Base-by-base conservation (phyloP, 2,329 filamentous ascomycete species). In the Colletotrichum costaricense region DNA sequence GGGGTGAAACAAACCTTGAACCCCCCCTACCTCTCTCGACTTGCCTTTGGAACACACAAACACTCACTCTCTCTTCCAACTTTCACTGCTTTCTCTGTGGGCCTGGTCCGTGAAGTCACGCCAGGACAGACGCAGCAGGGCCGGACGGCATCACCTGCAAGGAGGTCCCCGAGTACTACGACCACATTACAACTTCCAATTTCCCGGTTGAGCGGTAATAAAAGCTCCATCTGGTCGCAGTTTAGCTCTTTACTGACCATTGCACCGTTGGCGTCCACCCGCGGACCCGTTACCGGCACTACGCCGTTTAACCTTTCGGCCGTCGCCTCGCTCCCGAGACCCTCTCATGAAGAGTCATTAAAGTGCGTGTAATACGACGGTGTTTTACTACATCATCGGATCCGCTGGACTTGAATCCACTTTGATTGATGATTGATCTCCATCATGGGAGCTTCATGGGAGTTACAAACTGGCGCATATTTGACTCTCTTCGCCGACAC, bases 1-100 rank as follows among this genome's bases (percentile, higher is more conserved):
- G 67, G 28, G 38, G 58, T 73, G 71, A 73, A 73, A 73, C 71
- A 73, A 73, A 73, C 71, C 71, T 73, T 73, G 67, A 26, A 14
- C 11, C 19, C 55, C 46, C 42, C 42, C 5, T 19, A 12, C 33
- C 22, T 24, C 8, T 9, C 57, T 16, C 33, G 0, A 38, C 12
- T 58, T n/a, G 19, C 56, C 26, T n/a, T 22, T 12, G 19, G 56
- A 9, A n/a, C 7, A 11, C 49, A 54, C 19, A 14, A n/a, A 8
- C 49, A n/a, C 38, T 42, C 49, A n/a, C 38, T 42, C 38, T 19
- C 16, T 16, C 5, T 14, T 63, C 58, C 65, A 38, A 38, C 46
- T 33, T 19, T 26, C 52, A 35, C 19, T 22, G 11, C 16, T 28
- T 38, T 68, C 35, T 46, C n/a, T n/a, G 24, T 19, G 3, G 28